Evolutionary conservation across 1,284 basidiomycete species (phyloP).

Genomic region (Kwoniella shivajii): DNA sequence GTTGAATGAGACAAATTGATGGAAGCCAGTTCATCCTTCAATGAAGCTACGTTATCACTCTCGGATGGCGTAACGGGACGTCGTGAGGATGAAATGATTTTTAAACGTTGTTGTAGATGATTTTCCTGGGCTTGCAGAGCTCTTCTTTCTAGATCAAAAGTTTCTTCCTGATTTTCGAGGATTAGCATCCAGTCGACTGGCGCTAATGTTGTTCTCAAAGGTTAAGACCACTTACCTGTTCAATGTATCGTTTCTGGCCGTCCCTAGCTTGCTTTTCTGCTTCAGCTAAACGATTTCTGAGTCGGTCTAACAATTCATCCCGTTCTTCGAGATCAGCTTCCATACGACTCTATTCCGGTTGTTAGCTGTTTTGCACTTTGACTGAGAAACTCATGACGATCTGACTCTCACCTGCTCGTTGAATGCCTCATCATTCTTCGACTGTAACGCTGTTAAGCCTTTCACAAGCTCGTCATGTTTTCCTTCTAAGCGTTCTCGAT

Average conservation of each 20-base stretch:
- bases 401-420: constrained; percentile 36
- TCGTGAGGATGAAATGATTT: constrained; percentile 22
- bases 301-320: constrained; percentile 41
- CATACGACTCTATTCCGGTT: constrained; percentile 27
- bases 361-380: background rate
- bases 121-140: constrained; percentile 45
- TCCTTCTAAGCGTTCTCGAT: constrained; percentile 1
- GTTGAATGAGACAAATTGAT: constrained; percentile 41
- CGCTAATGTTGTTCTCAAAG: too few relatives aligned
- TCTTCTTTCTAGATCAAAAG: constrained; percentile 49
- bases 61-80: constrained; percentile 1
- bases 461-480: constrained; percentile 14
- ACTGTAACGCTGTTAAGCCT: constrained; percentile 21
- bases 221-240: constrained; percentile 40
- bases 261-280: constrained; percentile 40
- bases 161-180: constrained; percentile 35
- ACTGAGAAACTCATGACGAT: background rate
- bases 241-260: constrained; percentile 37
- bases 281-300: constrained; percentile 32
- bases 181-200: constrained; percentile 7
- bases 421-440: constrained; percentile 35
- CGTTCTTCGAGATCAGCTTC: constrained; percentile 46
- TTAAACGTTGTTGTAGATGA: constrained; percentile 40
- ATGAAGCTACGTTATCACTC: constrained; percentile 13
- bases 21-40: constrained; percentile 46